A percentile compares a stretch with the other conserved stretches of the same genome.
phyloP scores from a whole-genome alignment of 768 basidiomycete species.

The Mrakia blollopis region DNA sequence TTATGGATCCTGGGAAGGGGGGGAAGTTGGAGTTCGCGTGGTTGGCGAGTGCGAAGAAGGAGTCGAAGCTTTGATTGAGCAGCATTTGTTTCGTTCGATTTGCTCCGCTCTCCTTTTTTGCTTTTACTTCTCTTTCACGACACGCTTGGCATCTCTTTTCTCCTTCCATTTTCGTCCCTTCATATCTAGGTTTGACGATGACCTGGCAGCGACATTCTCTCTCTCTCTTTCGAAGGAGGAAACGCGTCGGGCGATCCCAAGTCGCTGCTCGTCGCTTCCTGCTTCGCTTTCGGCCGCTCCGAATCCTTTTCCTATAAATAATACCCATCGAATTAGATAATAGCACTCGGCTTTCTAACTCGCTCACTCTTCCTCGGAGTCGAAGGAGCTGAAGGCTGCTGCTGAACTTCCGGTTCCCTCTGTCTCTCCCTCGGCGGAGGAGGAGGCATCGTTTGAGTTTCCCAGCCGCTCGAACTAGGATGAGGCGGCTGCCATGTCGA shows the following conservation, averaged over 20 bases:
- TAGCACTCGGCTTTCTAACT: slow-evolving; percentile 9
- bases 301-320: neutral
- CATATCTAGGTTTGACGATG: too few species aligned
- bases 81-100: too few species aligned
- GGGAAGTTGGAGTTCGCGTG: slow-evolving; percentile 35
- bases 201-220: too few species aligned
- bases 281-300: neutral
- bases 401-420: neutral
- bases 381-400: slow-evolving; percentile 5
- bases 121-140: too few species aligned
- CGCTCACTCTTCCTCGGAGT: neutral
- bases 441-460: neutral
- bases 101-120: too few species aligned
- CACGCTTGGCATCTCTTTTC: too few species aligned
- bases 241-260: too few species aligned
- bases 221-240: too few species aligned
- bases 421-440: slow-evolving; percentile 7
- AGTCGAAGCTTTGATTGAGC: slow-evolving; percentile 33
- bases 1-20: slow-evolving; percentile 35
- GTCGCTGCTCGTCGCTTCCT: too few species aligned
- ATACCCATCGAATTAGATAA: neutral
- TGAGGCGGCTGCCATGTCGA: slow-evolving; percentile 20
- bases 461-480: slow-evolving; percentile 25
- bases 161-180: too few species aligned
- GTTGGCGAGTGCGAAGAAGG: slow-evolving; percentile 34